A percentile compares a stretch with the other conserved stretches of the same genome.
phyloP scores from a whole-genome alignment of 2,329 filamentous ascomycete genomes.

The Aspergillus floridensis region DNA sequence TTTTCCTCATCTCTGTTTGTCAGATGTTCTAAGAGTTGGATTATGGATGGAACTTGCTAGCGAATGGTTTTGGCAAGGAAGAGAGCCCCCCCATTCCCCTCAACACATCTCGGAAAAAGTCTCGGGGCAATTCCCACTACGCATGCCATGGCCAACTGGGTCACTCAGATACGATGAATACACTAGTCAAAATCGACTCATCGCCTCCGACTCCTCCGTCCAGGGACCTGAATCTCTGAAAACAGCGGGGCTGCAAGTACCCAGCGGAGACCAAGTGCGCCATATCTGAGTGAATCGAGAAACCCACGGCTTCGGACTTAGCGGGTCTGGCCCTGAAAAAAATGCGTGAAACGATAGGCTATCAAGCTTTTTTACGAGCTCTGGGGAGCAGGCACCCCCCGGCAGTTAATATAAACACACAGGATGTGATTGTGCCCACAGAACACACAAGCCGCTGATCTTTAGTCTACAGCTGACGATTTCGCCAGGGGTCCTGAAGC shows the following conservation, averaged over 20 bases:
- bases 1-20: not conserved
- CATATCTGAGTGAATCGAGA: conserved; percentile 2
- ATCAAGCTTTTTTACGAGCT: not conserved
- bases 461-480: conserved; percentile 6
- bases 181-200: not conserved
- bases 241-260: conserved; percentile 5
- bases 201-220: not conserved
- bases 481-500: conserved; percentile 7
- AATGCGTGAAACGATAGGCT: conserved; percentile 10
- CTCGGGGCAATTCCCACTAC: not conserved
- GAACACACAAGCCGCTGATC: conserved; percentile 1
- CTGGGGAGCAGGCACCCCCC: not conserved
- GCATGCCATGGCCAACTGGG: not conserved
- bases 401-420: conserved; percentile 11
- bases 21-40: not conserved
- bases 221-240: not conserved
- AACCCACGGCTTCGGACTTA: conserved; percentile 1
- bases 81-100: no score
- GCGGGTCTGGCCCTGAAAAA: not conserved
- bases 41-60: not conserved
- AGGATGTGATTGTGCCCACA: conserved; percentile 9
- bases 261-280: not conserved
- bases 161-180: not conserved
- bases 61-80: no score
- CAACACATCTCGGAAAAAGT: not conserved